A percentile compares a stretch with the other conserved stretches of the same genome.
Evolutionary conservation across 2,329 filamentous ascomycete species (phyloP).

Genomic region (Phyllosticta citriasiana): DNA sequence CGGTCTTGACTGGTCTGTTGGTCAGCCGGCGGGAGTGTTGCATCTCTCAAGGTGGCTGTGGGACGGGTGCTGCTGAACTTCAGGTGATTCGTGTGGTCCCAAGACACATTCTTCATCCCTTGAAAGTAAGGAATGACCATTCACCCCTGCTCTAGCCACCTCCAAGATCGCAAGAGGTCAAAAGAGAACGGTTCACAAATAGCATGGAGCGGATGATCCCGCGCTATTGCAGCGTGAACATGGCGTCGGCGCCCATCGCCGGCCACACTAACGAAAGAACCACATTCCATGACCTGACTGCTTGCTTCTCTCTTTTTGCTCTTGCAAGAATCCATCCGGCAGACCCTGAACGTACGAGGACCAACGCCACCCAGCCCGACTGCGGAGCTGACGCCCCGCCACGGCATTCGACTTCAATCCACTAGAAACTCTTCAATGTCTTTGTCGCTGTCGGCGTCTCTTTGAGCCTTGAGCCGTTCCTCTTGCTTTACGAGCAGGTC

Average conservation of each 20-base stretch:
- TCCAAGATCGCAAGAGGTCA: neutral
- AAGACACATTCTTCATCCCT: constrained; percentile 7
- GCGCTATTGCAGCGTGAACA: neutral
- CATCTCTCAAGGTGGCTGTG: constrained; percentile 3
- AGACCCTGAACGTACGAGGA: neutral
- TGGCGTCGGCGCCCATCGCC: neutral
- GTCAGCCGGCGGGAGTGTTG: neutral
- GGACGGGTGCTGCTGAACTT: constrained; percentile 6
- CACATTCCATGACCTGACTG: neutral
- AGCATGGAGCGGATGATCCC: neutral
- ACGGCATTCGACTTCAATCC: constrained; percentile 3
- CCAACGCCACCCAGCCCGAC: neutral
- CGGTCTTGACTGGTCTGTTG: neutral
- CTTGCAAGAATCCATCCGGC: neutral
- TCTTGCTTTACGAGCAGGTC: constrained; percentile 55
- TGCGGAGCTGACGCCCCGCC: neutral
- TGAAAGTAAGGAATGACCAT: constrained; percentile 1
- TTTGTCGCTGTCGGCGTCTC: constrained; percentile 61
- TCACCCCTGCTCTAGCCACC: neutral
- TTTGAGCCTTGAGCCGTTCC: constrained; percentile 40
- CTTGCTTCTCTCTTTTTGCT: neutral
- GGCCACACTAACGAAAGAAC: neutral
- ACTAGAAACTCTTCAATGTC: constrained; percentile 64
- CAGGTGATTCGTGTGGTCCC: neutral
- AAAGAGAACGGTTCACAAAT: neutral